phyloP scores from a whole-genome alignment of 2,329 filamentous ascomycete species.

The Eutypa lata region DNA sequence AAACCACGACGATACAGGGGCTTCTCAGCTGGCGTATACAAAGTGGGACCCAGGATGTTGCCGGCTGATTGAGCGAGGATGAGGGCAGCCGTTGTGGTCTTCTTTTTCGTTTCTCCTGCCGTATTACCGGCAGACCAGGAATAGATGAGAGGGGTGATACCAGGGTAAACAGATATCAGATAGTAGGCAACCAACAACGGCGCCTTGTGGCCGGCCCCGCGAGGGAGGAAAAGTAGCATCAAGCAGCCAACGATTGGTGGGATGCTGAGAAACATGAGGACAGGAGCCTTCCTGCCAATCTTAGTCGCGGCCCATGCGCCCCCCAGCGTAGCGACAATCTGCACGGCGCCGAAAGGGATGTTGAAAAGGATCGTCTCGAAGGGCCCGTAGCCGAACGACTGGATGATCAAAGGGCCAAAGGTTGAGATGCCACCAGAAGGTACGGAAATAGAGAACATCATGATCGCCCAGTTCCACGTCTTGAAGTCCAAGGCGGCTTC shows the following conservation, averaged over 20 bases:
- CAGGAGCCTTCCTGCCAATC: constrained; percentile 40
- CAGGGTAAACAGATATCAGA: constrained; percentile 37
- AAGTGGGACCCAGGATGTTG: constrained; percentile 62
- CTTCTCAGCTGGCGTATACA: constrained; percentile 58
- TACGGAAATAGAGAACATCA: constrained; percentile 57
- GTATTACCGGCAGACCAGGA: constrained; percentile 58
- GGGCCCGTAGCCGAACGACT: constrained; percentile 36
- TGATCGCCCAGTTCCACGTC: constrained; percentile 59
- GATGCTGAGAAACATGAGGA: constrained; percentile 36
- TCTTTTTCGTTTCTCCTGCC: constrained; percentile 65
- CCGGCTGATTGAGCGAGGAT: too few species aligned
- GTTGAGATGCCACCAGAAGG: constrained; percentile 35
- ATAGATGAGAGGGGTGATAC: constrained; percentile 52
- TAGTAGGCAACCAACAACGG: constrained; percentile 50
- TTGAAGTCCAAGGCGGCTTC: constrained; percentile 41
- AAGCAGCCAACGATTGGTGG: constrained; percentile 40
- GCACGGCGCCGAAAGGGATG: constrained; percentile 36
- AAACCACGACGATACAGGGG: constrained; percentile 57
- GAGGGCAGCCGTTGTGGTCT: too few species aligned
- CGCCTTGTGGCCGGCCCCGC: constrained; percentile 38
- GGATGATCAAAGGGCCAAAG: constrained; percentile 38
- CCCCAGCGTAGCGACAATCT: constrained; percentile 28
- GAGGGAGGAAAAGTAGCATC: constrained; percentile 45
- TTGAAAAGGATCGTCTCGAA: constrained; percentile 39
- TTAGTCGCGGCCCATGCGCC: constrained; percentile 41